Evolutionary conservation across 176 grass and related monocot genomes (phyloP), one percentile per base, ranked within the genome.

Genomic region (Poa annua): DNA sequence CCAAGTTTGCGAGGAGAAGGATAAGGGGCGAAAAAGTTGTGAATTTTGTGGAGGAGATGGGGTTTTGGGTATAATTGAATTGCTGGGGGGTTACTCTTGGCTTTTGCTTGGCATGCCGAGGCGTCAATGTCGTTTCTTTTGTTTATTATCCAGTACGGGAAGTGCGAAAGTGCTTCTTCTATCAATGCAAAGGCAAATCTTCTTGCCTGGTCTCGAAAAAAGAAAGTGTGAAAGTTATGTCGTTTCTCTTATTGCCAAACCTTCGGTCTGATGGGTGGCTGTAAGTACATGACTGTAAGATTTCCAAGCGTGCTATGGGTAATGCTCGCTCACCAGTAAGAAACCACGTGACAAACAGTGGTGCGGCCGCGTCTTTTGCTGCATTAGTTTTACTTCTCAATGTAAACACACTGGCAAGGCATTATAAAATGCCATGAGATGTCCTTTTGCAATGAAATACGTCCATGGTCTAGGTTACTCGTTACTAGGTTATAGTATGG

Each of bases 1-100:
- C 29, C 44, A 72, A 72, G 21, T 50, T 12, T 50, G 13, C 38
- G 15, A 52, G 19, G 24, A 3, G 1, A 55, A 67, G 4, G 80
- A 33, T 55, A 29, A 83, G 80, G 11, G 3, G 82, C 0, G 5
- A 3, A 50, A n/a, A 16, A 33, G 33, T 22, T 33, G 47, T 47
- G 0, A 1, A 78, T 22, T 55, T n/a, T 36, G 34, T 48, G 3
- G 14, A 8, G 41, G 24, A 32, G 47, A 26, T 66, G 48, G 6
- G 25, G 67, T 7, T 80, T 47, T 41, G 49, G 15, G 21, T 19
- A 51, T 19, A 42, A 4, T 69, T 61, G 8, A 22, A 11, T 39
- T 63, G 66, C 59, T 69, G 63, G 60, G 39, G 69, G 17, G 45
- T 63, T 77, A 17, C 11, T 53, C 49, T 71, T 73, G 25, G 21